Conservation (phyloP, 352 stramenopile genomes). For the Phytophthora sojae region DNA sequence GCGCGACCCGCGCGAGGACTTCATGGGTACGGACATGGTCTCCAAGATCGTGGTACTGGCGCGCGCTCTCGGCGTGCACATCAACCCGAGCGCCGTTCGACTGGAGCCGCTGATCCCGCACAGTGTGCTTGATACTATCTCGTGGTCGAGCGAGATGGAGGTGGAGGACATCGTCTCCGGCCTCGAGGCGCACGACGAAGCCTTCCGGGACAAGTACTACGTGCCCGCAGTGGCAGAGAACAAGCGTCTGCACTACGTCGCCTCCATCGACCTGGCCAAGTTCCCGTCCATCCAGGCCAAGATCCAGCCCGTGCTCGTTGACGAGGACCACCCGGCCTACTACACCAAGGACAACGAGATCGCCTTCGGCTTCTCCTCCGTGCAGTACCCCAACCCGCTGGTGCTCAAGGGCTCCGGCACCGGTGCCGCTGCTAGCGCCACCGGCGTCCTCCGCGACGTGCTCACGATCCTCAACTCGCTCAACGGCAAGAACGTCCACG, state of each 20-base stretch:
- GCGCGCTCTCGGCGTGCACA: conserved; percentile 63
- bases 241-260: conserved; percentile 74
- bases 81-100: conserved; percentile 55
- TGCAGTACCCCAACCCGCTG: conserved; percentile 73
- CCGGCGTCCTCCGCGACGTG: conserved; percentile 77
- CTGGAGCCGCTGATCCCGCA: conserved; percentile 63
- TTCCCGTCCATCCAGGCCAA: conserved; percentile 60
- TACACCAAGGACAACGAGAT: conserved; percentile 79
- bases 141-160: conserved; percentile 54
- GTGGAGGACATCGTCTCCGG: conserved; percentile 57
- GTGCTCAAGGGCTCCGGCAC: conserved; percentile 78
- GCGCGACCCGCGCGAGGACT: conserved; percentile 71
- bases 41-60: conserved; percentile 78
- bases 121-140: conserved; percentile 50
- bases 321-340: conserved; percentile 68
- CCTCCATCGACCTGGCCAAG: conserved; percentile 63
- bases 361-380: conserved; percentile 72
- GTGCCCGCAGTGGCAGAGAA: conserved; percentile 43
- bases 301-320: conserved; percentile 62
- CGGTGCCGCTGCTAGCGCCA: conserved; percentile 67
- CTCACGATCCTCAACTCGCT: conserved; percentile 79
- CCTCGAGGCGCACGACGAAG: conserved; percentile 63
- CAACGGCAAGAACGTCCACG: conserved; percentile 58
- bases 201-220: conserved; percentile 68
- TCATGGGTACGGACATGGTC: conserved; percentile 69